A percentile compares a stretch with the other conserved stretches of the same genome.
These are phyloP conservation scores for Apocynum venetum DNA, from an alignment of 257 asterid species.

Conservation along the genomic window DNA sequence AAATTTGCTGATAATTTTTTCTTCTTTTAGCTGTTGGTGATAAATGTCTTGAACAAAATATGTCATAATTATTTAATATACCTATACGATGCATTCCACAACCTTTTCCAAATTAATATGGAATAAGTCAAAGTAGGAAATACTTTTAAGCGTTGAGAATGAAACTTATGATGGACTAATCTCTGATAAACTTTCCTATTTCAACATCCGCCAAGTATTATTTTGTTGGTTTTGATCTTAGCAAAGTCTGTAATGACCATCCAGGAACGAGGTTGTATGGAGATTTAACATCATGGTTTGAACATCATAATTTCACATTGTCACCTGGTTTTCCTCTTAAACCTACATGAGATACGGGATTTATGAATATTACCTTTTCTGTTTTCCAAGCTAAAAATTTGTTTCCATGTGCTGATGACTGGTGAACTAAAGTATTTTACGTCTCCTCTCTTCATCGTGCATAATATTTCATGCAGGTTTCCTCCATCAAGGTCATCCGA, in stretches of 20 bases:
- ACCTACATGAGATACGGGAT: background rate
- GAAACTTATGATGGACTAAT: background rate
- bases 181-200: background rate
- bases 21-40: background rate
- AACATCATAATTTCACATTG: background rate
- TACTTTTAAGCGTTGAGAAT: background rate
- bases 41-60: background rate
- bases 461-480: slow-evolving; percentile 47
- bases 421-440: background rate
- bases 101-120: background rate
- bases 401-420: background rate
- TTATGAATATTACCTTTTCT: background rate
- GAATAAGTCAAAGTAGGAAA: background rate
- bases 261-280: background rate
- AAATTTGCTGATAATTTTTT: background rate
- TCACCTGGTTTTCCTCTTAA: background rate
- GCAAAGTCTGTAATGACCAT: too few species aligned
- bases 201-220: background rate
- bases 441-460: background rate
- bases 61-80: background rate
- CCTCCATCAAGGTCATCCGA: slow-evolving; percentile 82
- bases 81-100: background rate
- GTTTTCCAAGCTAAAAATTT: background rate
- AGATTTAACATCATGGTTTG: background rate
- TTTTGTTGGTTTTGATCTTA: background rate